These are phyloP conservation scores for Aspergillus udagawae DNA, from an alignment of 2,329 filamentous ascomycete genomes.

Conservation along the genomic window DNA sequence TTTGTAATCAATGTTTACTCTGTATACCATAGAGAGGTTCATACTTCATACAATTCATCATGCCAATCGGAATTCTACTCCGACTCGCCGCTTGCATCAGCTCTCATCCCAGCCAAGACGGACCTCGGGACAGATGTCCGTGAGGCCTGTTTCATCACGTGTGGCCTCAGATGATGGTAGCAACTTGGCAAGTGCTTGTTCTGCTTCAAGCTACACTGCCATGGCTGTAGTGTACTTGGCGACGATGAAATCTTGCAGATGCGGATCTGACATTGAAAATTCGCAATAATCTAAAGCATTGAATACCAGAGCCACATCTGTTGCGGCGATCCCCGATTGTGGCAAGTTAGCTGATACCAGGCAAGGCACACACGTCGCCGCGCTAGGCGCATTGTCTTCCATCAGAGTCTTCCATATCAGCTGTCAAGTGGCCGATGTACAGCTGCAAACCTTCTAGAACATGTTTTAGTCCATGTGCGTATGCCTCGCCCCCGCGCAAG, in stretches of 20 bases:
- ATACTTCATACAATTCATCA: background rate
- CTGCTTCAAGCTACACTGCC: no score
- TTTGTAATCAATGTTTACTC: background rate
- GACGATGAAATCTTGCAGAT: no score
- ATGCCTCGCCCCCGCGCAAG: background rate
- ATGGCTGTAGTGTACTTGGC: background rate
- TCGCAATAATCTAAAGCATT: background rate
- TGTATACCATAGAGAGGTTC: no score
- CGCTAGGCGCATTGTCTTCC: no score
- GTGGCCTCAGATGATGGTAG: background rate
- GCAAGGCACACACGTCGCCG: background rate
- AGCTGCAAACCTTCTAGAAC: background rate
- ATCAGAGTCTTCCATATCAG: background rate
- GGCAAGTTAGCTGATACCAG: background rate
- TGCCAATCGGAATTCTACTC: background rate
- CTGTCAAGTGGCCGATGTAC: background rate
- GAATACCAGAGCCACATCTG: background rate
- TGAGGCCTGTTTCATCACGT: no score
- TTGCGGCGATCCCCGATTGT: background rate
- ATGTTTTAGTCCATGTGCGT: background rate
- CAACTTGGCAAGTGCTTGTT: background rate
- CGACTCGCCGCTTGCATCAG: background rate
- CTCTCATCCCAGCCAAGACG: background rate
- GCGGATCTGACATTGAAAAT: background rate
- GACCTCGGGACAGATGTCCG: background rate